These are phyloP conservation scores for Xylaria sp. DNA, from an alignment of 2,329 filamentous ascomycete genomes.

Conservation along the genomic window DNA sequence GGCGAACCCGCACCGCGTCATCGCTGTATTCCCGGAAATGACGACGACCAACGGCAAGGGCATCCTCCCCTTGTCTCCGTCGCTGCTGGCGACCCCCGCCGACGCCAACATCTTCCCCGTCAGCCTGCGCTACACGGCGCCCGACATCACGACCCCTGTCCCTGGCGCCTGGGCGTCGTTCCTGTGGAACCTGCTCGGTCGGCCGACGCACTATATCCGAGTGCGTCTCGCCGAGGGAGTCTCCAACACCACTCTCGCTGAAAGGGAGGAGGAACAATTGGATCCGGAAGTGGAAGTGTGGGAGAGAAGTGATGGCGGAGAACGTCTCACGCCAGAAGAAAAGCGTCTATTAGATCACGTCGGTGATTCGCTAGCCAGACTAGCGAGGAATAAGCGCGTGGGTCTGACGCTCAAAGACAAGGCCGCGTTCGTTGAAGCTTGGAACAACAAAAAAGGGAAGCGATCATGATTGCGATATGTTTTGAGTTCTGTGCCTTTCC, in stretches of 20 bases:
- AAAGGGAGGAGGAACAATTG: constrained; percentile 49
- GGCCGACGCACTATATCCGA: constrained; percentile 87
- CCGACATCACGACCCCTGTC: constrained; percentile 90
- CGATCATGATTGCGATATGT: neutral
- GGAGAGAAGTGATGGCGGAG: constrained; percentile 44
- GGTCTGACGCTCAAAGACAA: constrained; percentile 87
- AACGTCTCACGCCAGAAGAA: constrained; percentile 65
- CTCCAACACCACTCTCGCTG: constrained; percentile 58
- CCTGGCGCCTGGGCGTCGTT: constrained; percentile 79
- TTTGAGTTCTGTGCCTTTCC: neutral
- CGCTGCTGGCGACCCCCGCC: constrained; percentile 74
- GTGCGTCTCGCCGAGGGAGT: constrained; percentile 88
- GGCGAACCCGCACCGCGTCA: constrained; percentile 76
- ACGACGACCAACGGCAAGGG: constrained; percentile 94
- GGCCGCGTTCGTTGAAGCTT: constrained; percentile 80
- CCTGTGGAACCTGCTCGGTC: constrained; percentile 85
- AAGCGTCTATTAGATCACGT: constrained; percentile 79
- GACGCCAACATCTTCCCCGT: constrained; percentile 87
- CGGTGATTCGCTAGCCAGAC: constrained; percentile 84
- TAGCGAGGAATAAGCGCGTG: constrained; percentile 90
- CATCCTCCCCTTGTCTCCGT: constrained; percentile 84
- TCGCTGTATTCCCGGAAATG: constrained; percentile 93
- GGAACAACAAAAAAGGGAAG: constrained; percentile 57
- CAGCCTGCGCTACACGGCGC: constrained; percentile 86
- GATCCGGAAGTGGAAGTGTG: constrained; percentile 44